A percentile compares a stretch with the other conserved stretches of the same genome.
phyloP scores from a whole-genome alignment of 2,329 filamentous ascomycete species.

The Dactylonectria estremocensis region DNA sequence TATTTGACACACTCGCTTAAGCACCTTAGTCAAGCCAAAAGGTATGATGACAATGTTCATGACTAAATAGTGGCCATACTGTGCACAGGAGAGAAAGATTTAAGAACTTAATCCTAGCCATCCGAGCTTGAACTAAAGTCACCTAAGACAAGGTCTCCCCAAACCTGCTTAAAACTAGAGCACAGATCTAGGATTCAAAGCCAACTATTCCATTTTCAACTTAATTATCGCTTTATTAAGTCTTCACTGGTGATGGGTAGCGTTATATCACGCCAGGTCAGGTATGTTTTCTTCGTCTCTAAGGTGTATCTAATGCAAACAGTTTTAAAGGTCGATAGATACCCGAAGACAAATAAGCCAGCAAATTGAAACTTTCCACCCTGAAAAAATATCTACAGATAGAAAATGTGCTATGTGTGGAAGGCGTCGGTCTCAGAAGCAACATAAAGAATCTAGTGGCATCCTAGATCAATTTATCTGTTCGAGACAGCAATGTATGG shows the following conservation, averaged over 20 bases:
- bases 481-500: neutral
- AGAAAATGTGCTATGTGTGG: neutral
- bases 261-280: neutral
- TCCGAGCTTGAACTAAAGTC: neutral
- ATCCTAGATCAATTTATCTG: neutral
- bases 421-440: neutral
- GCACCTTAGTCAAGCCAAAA: neutral
- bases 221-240: neutral
- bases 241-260: neutral
- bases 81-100: neutral
- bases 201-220: neutral
- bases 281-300: neutral
- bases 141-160: neutral
- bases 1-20: neutral
- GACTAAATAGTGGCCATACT: neutral
- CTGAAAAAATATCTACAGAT: neutral
- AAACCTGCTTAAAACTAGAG: neutral
- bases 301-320: neutral
- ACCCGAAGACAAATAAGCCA: neutral
- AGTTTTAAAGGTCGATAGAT: neutral
- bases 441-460: neutral
- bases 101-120: neutral
- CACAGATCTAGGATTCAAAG: neutral
- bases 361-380: neutral
- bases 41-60: neutral